phyloP scores from a whole-genome alignment of 2,329 filamentous ascomycete genomes.

The Phialemonium atrogriseum region DNA sequence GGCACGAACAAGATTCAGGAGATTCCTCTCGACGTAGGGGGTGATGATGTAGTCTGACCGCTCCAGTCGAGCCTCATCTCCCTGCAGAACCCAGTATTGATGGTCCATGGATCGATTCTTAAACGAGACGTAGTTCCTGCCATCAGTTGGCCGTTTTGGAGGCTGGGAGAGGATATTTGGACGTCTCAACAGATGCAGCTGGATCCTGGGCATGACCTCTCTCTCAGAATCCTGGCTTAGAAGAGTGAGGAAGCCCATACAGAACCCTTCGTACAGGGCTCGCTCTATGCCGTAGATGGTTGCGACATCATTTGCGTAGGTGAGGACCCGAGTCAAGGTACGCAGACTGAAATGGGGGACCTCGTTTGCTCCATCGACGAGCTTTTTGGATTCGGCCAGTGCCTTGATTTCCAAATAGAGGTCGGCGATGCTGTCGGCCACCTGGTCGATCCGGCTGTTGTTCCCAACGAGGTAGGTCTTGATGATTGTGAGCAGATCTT shows the following conservation, averaged over 20 bases:
- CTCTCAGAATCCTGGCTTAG: slow-evolving; percentile 75
- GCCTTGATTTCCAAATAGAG: slow-evolving; percentile 85
- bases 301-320: slow-evolving; percentile 79
- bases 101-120: slow-evolving; percentile 54
- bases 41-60: slow-evolving; percentile 94
- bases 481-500: slow-evolving; percentile 82
- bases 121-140: slow-evolving; percentile 71
- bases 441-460: slow-evolving; percentile 62
- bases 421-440: slow-evolving; percentile 71
- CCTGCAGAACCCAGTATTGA: slow-evolving; percentile 86
- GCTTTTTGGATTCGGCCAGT: slow-evolving; percentile 68
- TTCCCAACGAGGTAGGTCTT: slow-evolving; percentile 74
- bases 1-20: slow-evolving; percentile 88
- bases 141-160: slow-evolving; percentile 69
- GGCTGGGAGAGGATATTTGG: slow-evolving; percentile 67
- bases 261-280: slow-evolving; percentile 89
- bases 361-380: slow-evolving; percentile 93
- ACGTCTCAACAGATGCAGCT: slow-evolving; percentile 63
- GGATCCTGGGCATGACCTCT: slow-evolving; percentile 69
- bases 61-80: slow-evolving; percentile 56
- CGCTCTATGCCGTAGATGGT: slow-evolving; percentile 77
- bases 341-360: slow-evolving; percentile 95
- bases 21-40: slow-evolving; percentile 86
- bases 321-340: slow-evolving; percentile 82
- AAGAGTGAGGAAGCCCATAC: slow-evolving; percentile 94